Conservation (phyloP, 495 filamentous ascomycete species). For the Aspergillus mulundensis region DNA sequence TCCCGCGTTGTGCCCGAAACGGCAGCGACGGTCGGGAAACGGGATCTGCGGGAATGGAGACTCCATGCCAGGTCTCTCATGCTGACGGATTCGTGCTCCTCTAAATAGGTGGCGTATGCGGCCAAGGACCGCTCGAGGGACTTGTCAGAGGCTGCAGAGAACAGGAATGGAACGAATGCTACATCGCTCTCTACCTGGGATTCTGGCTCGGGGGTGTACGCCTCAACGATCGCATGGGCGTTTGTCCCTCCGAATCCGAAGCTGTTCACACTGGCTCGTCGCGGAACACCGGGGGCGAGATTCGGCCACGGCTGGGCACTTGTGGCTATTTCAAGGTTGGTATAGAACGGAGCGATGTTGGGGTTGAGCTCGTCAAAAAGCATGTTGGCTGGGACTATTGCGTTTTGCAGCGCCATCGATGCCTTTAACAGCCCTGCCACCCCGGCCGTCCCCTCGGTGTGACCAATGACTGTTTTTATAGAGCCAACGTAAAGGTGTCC, state of each 20-base stretch:
- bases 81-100: no score
- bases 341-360: neutral
- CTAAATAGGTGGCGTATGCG: no score
- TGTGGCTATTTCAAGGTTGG: neutral
- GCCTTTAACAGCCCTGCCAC: neutral
- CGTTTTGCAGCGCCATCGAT: neutral
- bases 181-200: no score
- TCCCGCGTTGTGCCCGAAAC: no score
- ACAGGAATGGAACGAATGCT: no score
- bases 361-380: neutral
- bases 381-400: neutral
- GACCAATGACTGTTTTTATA: neutral
- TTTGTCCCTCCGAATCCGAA: slow-evolving; percentile 4
- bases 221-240: slow-evolving; percentile 1
- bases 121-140: no score
- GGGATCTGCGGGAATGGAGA: no score
- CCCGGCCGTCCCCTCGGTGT: neutral
- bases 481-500: neutral
- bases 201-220: neutral
- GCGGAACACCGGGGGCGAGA: neutral
- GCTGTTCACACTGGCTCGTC: slow-evolving; percentile 1
- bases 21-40: no score
- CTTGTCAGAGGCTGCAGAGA: no score
- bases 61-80: no score
- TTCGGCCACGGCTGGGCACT: neutral